phyloP scores from a whole-genome alignment of 768 basidiomycete species.

The Boletus reticuloceps region DNA sequence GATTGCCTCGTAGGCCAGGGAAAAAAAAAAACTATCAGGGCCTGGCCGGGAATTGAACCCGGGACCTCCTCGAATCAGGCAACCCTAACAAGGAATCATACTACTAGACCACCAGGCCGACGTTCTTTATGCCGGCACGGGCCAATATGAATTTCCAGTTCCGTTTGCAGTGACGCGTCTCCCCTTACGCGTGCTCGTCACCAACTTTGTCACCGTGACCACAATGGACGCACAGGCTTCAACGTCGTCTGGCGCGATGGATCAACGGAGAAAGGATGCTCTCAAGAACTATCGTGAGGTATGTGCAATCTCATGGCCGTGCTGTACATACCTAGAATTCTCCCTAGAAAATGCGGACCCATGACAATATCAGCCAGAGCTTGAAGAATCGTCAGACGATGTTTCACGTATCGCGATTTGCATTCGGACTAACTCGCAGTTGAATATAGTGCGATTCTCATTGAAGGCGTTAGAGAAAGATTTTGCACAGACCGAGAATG shows the following conservation, averaged over 20 bases:
- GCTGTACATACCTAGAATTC: constrained; percentile 1
- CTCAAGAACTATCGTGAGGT: constrained; percentile 79
- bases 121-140: accelerated
- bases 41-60: constrained; percentile 60
- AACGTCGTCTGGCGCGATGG: constrained; percentile 59
- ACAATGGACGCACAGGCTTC: constrained; percentile 35
- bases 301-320: constrained; percentile 6
- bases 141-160: background rate
- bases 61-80: constrained; percentile 51
- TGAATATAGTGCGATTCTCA: constrained; percentile 77
- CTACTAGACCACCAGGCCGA: constrained; percentile 53
- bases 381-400: constrained; percentile 80
- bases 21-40: constrained; percentile 25
- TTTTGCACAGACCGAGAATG: constrained; percentile 95
- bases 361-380: constrained; percentile 81
- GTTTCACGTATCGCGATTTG: background rate
- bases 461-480: constrained; percentile 86
- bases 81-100: constrained; percentile 54
- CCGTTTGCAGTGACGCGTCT: constrained; percentile 26
- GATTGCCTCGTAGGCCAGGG: background rate
- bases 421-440: background rate
- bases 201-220: constrained; percentile 1
- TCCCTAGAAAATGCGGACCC: constrained; percentile 87
- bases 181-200: constrained; percentile 6
- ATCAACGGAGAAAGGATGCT: constrained; percentile 70